Base-by-base conservation (phyloP, 1,139 yeast species). In the Kodamaea sp. region DNA sequence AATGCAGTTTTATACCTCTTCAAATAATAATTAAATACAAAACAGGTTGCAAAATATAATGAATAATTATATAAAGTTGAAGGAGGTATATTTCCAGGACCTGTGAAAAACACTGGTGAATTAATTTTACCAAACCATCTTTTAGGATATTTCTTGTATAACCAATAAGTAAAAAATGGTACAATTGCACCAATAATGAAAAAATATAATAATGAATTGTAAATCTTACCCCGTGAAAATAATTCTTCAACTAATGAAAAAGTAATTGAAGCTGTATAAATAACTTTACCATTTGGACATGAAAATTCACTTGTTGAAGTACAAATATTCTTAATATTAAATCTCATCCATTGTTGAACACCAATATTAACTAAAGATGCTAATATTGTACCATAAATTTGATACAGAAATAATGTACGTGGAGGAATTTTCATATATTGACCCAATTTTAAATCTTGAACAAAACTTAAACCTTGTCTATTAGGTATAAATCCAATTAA, bases 1-100 rank as follows among this genome's bases (percentile, higher is more conserved):
- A 52, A 55, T 8, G 36, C 38, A 7, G 42, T 43, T 62, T 70
- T 73, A 46, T 62, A 63, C 35, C 73, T 65, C 49, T 74, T 75
- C 44, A 78, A 55, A 57, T 63, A 70, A 58, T 62, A 77, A 37
- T 75, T 76, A 57, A 78, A 79, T n/a, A 64, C 45, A 36, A 75
- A 63, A 29, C 82, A 78, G 26, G 75, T 73, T 4, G 63, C 57
- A 40, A 74, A 67, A 53, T 68, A 75, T 26, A 49, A 42, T 35
- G 69, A 69, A 53, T 72, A 74, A 47, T 71, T 75, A 51, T 67
- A 70, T 27, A 76, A 70, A 4, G 79, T 72, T 2, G 79, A 78
- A 2, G 83, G 81, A 1, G 82, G 81, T 41, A 74, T 65, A 40
- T 61, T 58, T 2, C 73, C 73, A 2, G 76, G 58, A 7, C 78